Evolutionary conservation across 2,329 filamentous ascomycete genomes (phyloP), one percentile per base, ranked within the genome.

Genomic region (Pseudogymnoascus sp.): DNA sequence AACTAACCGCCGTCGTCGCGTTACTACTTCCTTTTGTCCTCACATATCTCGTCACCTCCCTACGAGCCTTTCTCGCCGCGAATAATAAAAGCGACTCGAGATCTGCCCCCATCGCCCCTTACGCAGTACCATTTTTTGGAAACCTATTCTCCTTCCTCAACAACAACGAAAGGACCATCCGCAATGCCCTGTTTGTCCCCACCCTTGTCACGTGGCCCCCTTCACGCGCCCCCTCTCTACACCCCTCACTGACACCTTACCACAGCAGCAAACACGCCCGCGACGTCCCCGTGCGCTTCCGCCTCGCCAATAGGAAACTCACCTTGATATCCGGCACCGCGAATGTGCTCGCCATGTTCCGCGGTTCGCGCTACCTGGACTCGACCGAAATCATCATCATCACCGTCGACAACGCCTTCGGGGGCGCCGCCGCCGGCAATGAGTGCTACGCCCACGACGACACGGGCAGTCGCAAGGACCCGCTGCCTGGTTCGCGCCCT

Each of bases 71-170:
- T 11, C 29, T 55, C n/a, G 45, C 45, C n/a, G 29, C 45, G 19
- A 55, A 55, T n/a, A 33, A 55, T 33, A 63, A 58, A 41, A 35
- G 61, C 7, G 33, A 62, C 23, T 35, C 23, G 8, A 66, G 63
- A 60, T 33, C 38, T 10, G 65, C 65, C 4, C 66, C 68, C 2
- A 64, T 66, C n/a, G 58, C 63, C 7, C 67, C 67, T 1, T 68
- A 67, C 7, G 31, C 60, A 1, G 39, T 66, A 12, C 67, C 67
- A 11, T 45, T 63, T 5, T 52, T 68, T 11, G 68, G 66, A 4
- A 68, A 69, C 23, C 31, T 68, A 4, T 19, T 67, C 10, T 14
- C 62, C 2, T 69, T 69, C 33, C 64, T 62, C 5, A 62, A 65
- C 8, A 59, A 68, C 31, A 67, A 63, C 3, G 60, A 64, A 37